A percentile compares a stretch with the other conserved stretches of the same genome.
These are phyloP conservation scores for Rhodotorula kratochvilovae DNA, from an alignment of 768 basidiomycete species.

Conservation along the genomic window DNA sequence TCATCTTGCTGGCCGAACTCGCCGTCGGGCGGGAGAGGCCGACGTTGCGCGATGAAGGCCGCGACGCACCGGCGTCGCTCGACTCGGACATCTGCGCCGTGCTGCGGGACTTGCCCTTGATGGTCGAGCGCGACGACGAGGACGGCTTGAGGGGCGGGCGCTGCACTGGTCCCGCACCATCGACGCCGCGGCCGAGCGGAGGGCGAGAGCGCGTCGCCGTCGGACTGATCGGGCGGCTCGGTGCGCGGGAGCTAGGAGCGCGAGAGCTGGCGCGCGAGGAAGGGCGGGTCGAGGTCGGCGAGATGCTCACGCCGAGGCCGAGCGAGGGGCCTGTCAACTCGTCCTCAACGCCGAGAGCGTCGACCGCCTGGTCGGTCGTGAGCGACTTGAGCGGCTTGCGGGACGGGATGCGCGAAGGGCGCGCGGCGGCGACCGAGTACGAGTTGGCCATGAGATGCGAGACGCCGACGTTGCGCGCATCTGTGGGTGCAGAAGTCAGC, in stretches of 20 bases:
- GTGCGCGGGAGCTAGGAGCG: neutral
- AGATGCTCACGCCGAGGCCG: neutral
- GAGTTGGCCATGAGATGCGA: constrained; percentile 14
- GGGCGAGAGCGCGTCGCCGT: neutral
- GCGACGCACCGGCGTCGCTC: constrained; percentile 1
- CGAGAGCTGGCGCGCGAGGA: neutral
- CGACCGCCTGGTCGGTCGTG: neutral
- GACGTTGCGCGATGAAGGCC: neutral
- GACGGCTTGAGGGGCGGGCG: constrained; percentile 13
- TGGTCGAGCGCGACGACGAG: constrained; percentile 26
- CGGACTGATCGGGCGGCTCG: constrained; percentile 1
- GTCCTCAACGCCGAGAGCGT: neutral
- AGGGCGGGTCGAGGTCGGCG: neutral
- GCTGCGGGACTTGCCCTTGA: constrained; percentile 20
- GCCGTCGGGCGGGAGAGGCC: constrained; percentile 26
- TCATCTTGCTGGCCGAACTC: constrained; percentile 21
- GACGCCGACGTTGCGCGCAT: constrained; percentile 33
- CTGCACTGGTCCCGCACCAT: neutral
- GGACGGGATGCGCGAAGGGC: constrained; percentile 18
- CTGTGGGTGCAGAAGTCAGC: neutral
- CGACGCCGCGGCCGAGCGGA: neutral
- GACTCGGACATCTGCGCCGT: constrained; percentile 10
- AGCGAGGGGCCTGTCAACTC: neutral
- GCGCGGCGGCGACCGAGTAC: constrained; percentile 9
- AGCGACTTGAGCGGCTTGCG: neutral